These are phyloP conservation scores for Wickerhamiella parazyma DNA, from an alignment of 805 yeast species.

Conservation along the genomic window DNA sequence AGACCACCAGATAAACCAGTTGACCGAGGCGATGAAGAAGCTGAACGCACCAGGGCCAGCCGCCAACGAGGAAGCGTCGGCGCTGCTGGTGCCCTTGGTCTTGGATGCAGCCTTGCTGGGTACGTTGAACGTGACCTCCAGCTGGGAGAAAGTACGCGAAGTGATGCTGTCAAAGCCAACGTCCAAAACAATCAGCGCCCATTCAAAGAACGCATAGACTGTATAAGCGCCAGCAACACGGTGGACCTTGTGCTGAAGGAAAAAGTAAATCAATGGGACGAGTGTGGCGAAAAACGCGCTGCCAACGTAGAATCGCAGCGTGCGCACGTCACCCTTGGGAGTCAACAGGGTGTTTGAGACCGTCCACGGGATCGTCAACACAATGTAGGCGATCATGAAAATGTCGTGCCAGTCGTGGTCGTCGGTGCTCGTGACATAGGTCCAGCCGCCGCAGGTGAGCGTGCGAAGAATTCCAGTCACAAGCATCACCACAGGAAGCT, in stretches of 20 bases:
- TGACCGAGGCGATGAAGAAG: conserved; percentile 31
- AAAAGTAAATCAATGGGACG: conserved; percentile 75
- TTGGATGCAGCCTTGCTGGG: not conserved
- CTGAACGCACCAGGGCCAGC: conserved; percentile 11
- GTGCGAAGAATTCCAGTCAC: conserved; percentile 74
- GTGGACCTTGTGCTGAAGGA: conserved; percentile 85
- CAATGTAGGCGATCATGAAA: conserved; percentile 83
- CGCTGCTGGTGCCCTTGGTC: too few species aligned
- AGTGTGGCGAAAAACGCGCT: conserved; percentile 57
- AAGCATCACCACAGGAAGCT: conserved; percentile 24
- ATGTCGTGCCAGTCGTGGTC: conserved; percentile 94
- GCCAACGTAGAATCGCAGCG: conserved; percentile 36
- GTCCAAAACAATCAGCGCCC: conserved; percentile 78
- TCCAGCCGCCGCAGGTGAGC: conserved; percentile 97
- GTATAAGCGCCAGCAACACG: conserved; percentile 89
- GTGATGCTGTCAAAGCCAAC: conserved; percentile 76
- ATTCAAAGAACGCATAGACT: conserved; percentile 84
- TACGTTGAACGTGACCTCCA: conserved; percentile 33
- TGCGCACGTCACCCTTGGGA: conserved; percentile 34
- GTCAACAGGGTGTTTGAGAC: conserved; percentile 43
- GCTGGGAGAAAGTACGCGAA: conserved; percentile 47
- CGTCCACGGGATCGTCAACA: conserved; percentile 88
- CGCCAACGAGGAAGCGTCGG: too few species aligned
- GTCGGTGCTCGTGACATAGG: conserved; percentile 90
- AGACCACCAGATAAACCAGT: conserved; percentile 77